These are phyloP conservation scores for Naumovozyma baii DNA, from an alignment of 805 yeast species.

Conservation along the genomic window DNA sequence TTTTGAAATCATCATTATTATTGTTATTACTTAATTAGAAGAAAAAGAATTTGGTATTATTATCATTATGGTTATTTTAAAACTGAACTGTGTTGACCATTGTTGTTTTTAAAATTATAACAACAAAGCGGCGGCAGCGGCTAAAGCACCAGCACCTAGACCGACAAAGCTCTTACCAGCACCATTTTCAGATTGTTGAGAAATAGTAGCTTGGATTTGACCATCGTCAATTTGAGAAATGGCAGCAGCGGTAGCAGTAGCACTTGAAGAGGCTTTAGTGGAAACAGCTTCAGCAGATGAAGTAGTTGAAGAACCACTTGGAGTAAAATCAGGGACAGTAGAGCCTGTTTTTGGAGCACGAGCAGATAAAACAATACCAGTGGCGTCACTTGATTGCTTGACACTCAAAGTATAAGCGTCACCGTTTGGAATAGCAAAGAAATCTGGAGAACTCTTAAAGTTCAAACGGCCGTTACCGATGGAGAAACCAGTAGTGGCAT, in stretches of 20 bases:
- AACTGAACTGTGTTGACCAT: background rate
- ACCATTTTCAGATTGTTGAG: slow-evolving; percentile 17
- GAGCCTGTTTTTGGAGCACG: slow-evolving; percentile 7
- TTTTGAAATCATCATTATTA: no score
- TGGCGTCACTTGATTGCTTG: slow-evolving; percentile 16
- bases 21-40: no score
- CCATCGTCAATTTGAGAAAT: slow-evolving; percentile 10
- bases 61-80: no score
- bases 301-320: slow-evolving; percentile 6
- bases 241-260: slow-evolving; percentile 2
- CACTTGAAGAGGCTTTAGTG: background rate
- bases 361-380: slow-evolving; percentile 14
- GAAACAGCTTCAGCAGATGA: slow-evolving; percentile 6
- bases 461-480: slow-evolving; percentile 14
- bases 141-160: slow-evolving; percentile 15
- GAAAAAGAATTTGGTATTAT: no score
- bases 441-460: slow-evolving; percentile 17
- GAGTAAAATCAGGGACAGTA: slow-evolving; percentile 15
- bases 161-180: slow-evolving; percentile 22
- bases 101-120: slow-evolving; percentile 1
- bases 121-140: slow-evolving; percentile 13
- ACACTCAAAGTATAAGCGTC: slow-evolving; percentile 19
- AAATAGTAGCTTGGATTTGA: slow-evolving; percentile 9
- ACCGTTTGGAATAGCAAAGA: slow-evolving; percentile 33
- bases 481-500: slow-evolving; percentile 31